phyloP scores from a whole-genome alignment of 306 rosid genomes.

The Alnus glutinosa region DNA sequence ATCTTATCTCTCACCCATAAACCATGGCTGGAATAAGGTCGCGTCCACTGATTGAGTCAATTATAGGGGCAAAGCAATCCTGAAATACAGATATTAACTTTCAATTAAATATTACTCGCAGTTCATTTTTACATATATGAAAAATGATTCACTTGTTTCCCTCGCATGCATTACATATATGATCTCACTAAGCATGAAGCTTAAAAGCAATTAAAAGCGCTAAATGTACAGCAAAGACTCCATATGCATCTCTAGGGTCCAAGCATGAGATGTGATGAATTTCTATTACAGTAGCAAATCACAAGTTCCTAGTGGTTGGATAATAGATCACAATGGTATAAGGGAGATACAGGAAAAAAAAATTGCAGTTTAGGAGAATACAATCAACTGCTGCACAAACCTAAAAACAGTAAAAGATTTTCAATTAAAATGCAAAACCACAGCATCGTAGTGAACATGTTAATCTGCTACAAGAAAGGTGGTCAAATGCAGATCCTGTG shows the following conservation, averaged over 20 bases:
- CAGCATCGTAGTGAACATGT: neutral
- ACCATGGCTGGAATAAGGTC: conserved; percentile 98
- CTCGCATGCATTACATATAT: neutral
- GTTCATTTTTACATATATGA: neutral
- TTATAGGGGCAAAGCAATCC: conserved; percentile 95
- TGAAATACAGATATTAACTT: conserved; percentile 36
- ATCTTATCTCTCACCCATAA: conserved; percentile 64
- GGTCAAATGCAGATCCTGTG: neutral
- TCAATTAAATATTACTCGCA: conserved; percentile 15
- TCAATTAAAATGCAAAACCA: neutral
- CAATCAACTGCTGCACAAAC: neutral
- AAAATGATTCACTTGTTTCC: neutral
- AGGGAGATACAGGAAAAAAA: neutral
- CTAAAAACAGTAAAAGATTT: neutral
- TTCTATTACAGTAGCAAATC: neutral
- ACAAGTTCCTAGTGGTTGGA: neutral
- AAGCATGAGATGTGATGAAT: neutral
- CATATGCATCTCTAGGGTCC: neutral
- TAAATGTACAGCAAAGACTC: neutral
- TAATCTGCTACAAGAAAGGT: neutral
- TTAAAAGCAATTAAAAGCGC: neutral
- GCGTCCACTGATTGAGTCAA: conserved; percentile 77
- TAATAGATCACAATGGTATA: neutral
- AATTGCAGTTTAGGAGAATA: neutral
- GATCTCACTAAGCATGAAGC: neutral